Evolutionary conservation across 768 basidiomycete species (phyloP), one percentile per base, ranked within the genome.

Genomic region (Chalciporus piperatus): DNA sequence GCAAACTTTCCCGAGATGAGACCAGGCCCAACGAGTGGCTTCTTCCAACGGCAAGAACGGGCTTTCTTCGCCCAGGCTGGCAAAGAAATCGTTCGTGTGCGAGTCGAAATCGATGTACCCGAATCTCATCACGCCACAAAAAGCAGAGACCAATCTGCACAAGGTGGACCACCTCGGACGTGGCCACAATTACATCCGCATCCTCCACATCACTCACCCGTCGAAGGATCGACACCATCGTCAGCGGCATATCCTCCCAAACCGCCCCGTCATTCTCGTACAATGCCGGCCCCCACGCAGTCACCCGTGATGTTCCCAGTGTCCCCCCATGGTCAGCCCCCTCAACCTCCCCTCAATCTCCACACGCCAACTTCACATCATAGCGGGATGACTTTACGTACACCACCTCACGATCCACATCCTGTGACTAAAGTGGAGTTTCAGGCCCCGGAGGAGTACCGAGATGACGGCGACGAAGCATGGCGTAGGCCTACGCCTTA

Each of bases 1-100:
- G 74, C 77, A 41, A 76, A 39, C 46, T 79, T 78, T 45, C 72
- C 75, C 27, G 80, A 81, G 57, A 75, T 81, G 70, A 72, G 80
- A 49, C 75, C 79, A 2, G 83, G 83, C 1, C 81, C 86, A 3
- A 89, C 89, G 0, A 84, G 82, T 45, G 80, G 82, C 25, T 89
- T 79, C 65, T 91, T 91, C 65, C 79, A 82, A 56, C 74, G 80
- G 0, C 85, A 91, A 66, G 88, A 91, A 59, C 84, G 87, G 49
- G 84, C 84, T 8, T 91, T 88, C 68, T 91, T 91, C 57, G 86
- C 87, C 1, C 82, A 87, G 59, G 84, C 85, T 0, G 88, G 87
- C 20, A 84, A 80, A 54, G 87, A 89, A 66, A 87, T 89, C 58
- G 81, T 89, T 38, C 82, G 87, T 23, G 83, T 87, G 25, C 78